Conservation (phyloP, 2,329 filamentous ascomycete genomes). For the Epichloe gansuensis region DNA sequence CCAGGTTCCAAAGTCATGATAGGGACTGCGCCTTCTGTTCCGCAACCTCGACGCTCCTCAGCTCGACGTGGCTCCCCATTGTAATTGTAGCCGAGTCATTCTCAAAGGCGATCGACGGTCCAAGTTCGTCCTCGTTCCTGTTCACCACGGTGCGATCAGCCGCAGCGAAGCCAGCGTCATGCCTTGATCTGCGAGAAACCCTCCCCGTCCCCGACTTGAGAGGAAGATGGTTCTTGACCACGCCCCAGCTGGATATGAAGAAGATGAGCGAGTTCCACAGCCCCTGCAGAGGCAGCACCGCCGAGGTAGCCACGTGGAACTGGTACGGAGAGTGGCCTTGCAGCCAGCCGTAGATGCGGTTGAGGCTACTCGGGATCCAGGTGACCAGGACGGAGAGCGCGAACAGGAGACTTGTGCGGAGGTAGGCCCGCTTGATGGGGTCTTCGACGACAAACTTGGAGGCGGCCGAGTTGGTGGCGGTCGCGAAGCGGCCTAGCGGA, state of each 20-base stretch:
- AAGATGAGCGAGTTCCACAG: constrained; percentile 74
- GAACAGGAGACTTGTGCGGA: constrained; percentile 48
- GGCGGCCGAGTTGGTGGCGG: constrained; percentile 18
- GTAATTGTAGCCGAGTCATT: constrained; percentile 17
- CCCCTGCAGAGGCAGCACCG: constrained; percentile 66
- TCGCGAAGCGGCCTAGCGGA: constrained; percentile 7
- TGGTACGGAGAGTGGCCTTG: constrained; percentile 41
- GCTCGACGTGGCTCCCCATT: constrained; percentile 20
- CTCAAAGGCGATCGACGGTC: constrained; percentile 15
- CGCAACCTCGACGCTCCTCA: constrained; percentile 15
- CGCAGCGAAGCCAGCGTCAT: constrained; percentile 1
- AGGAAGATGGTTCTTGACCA: constrained; percentile 11
- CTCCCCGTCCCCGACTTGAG: background rate
- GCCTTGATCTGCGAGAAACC: background rate
- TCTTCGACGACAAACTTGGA: constrained; percentile 29
- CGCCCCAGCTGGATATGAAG: constrained; percentile 46
- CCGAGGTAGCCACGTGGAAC: constrained; percentile 54
- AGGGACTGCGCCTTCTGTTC: background rate
- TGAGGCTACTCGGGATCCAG: constrained; percentile 57
- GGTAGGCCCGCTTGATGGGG: constrained; percentile 46
- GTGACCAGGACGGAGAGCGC: constrained; percentile 47
- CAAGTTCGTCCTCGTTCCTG: too few species aligned
- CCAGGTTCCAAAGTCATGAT: background rate
- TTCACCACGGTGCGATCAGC: constrained; percentile 3
- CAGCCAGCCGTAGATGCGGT: constrained; percentile 57